Base-by-base conservation (phyloP, 2,329 filamentous ascomycete species). In the Fusarium lyarnte region DNA sequence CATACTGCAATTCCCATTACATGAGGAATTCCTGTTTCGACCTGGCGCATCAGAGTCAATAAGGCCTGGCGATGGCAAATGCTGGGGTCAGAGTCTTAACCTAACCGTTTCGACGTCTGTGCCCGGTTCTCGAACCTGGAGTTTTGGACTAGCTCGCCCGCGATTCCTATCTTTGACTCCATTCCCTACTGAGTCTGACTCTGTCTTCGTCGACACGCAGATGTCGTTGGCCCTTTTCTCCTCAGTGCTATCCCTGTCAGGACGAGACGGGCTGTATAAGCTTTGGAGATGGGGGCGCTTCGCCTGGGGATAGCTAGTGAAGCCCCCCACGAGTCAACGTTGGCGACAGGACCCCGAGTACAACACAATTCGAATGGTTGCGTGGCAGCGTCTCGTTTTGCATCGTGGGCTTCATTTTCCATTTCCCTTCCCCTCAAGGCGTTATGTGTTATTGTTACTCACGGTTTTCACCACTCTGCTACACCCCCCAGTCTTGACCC, bases 1-100 rank as follows among this genome's bases (percentile, higher is more conserved):
- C 62, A 66, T 68, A 59, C 61, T 63, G 19, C 45, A 70, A 70
- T 72, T 69, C 64, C 59, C 70, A 72, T 72, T 72, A 72, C 69
- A 69, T 72, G 64, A 72, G 68, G 59, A 66, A 49, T 63, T 72
- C 69, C 69, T 46, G 46, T 51, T 72, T 70, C 38, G 69, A 72
- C 63, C 39, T 72, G 64, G 69, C 55, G 60, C 64, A 63, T 63
- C 66, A 52, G 60, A 63, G 25, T 52, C 45, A 39, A 54, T 68
- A 39, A 46, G 36, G 53, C 49, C 54, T 64, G 46, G 52, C 61
- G 51, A 55, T 69, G 29, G 49, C 58, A 45, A 58, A 63, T 55
- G 63, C 58, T 47, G 69, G 64, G 69, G 64, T 72, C 63, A 38
- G 14, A 66, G 33, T 68, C 66, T 55, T 45, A 43, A 55, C 16